Conservation (phyloP, 2,329 filamentous ascomycete genomes). For the Plectosphaerella cucumerina region DNA sequence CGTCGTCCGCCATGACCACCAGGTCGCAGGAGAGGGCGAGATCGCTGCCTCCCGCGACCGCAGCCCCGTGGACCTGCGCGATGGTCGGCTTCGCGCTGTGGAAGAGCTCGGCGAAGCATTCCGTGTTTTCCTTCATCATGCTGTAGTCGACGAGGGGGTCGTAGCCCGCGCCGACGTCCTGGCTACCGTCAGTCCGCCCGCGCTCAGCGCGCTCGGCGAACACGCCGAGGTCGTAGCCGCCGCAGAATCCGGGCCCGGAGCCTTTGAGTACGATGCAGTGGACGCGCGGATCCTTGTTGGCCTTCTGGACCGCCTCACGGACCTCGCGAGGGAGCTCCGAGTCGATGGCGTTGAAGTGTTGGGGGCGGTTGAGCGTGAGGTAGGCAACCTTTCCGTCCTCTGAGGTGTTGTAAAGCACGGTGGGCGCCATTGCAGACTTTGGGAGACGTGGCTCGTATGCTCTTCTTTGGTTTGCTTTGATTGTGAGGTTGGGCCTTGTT, state of each 20-base stretch:
- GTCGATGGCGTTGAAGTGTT: constrained; percentile 11
- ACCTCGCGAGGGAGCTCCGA: constrained; percentile 6
- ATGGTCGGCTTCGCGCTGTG: constrained; percentile 12
- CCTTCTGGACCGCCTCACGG: constrained; percentile 7
- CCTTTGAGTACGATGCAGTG: constrained; percentile 12
- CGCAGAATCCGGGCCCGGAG: constrained; percentile 10
- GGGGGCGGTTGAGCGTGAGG: constrained; percentile 11
- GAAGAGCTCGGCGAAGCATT: constrained; percentile 11
- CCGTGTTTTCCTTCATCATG: constrained; percentile 8
- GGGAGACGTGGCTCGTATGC: no score
- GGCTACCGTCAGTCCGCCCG: constrained; percentile 10
- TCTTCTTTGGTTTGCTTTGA: no score
- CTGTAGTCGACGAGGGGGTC: constrained; percentile 10
- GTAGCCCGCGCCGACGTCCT: constrained; percentile 8
- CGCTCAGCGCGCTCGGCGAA: constrained; percentile 8
- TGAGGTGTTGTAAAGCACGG: constrained; percentile 8
- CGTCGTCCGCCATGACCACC: constrained; percentile 11
- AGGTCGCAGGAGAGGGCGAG: constrained; percentile 11
- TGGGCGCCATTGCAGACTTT: background rate
- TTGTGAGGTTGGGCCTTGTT: no score
- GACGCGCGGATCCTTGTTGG: constrained; percentile 7
- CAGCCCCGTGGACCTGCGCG: constrained; percentile 12
- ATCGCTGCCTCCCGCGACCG: constrained; percentile 10
- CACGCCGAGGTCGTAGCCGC: constrained; percentile 10
- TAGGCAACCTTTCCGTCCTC: constrained; percentile 10